Percentiles rank a stretch among this genome's conserved stretches.
Conservation (phyloP, 495 filamentous ascomycete genomes). For the Neurospora tetraspora region DNA sequence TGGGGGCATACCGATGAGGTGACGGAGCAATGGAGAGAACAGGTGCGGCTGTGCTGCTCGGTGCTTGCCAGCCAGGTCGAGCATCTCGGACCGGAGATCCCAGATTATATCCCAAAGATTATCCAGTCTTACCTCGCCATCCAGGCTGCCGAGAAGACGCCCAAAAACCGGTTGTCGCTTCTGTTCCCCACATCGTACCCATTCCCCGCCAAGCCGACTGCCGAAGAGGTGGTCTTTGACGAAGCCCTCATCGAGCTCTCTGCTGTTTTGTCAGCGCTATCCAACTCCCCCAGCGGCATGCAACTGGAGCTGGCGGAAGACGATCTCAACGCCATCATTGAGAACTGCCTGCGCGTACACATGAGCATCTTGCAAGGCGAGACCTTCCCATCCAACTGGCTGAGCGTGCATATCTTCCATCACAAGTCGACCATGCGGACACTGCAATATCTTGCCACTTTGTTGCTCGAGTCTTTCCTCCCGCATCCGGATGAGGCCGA, state of each 20-base stretch:
- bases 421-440: slow-evolving; percentile 84
- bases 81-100: slow-evolving; percentile 68
- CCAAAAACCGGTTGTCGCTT: slow-evolving; percentile 64
- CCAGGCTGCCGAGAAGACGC: slow-evolving; percentile 48
- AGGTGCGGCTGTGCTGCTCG: slow-evolving; percentile 85
- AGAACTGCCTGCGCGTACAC: slow-evolving; percentile 68
- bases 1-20: slow-evolving; percentile 72
- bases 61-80: slow-evolving; percentile 76
- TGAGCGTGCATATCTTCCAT: slow-evolving; percentile 90
- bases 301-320: slow-evolving; percentile 62
- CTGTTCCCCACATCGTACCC: slow-evolving; percentile 87
- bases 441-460: slow-evolving; percentile 70
- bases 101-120: slow-evolving; percentile 82
- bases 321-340: slow-evolving; percentile 65
- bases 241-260: slow-evolving; percentile 85
- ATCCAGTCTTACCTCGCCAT: slow-evolving; percentile 81
- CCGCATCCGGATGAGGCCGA: slow-evolving; percentile 89
- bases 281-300: slow-evolving; percentile 57
- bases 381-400: slow-evolving; percentile 81
- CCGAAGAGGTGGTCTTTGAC: slow-evolving; percentile 58
- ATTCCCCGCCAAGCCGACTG: slow-evolving; percentile 65
- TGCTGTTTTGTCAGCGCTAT: slow-evolving; percentile 72
- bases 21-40: slow-evolving; percentile 80
- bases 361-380: slow-evolving; percentile 83
- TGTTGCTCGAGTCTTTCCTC: slow-evolving; percentile 68